These are phyloP conservation scores for Russula brevipes DNA, from an alignment of 768 basidiomycete species.

Conservation along the genomic window DNA sequence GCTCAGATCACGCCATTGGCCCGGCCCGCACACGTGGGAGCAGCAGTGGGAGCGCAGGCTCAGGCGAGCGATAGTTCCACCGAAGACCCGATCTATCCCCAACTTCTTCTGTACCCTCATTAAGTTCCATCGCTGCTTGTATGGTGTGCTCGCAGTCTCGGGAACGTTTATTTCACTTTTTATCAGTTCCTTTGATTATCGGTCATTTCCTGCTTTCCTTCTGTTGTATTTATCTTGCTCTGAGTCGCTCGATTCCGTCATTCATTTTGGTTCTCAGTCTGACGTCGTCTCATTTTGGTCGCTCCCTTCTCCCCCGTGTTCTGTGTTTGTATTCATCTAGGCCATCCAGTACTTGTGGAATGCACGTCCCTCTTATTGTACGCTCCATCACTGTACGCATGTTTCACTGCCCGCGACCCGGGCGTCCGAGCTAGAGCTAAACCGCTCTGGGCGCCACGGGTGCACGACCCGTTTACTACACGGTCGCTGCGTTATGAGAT, in stretches of 20 bases:
- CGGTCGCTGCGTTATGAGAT: background rate
- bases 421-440: constrained; percentile 15
- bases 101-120: background rate
- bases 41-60: constrained; percentile 17
- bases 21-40: constrained; percentile 24
- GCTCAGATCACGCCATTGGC: constrained; percentile 30
- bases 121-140: background rate
- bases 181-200: background rate
- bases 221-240: constrained; percentile 11
- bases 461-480: constrained; percentile 21
- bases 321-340: constrained; percentile 14
- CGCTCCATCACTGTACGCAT: no score
- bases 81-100: background rate
- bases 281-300: constrained; percentile 3
- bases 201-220: background rate
- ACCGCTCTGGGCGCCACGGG: constrained; percentile 16
- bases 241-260: background rate
- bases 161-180: constrained; percentile 1
- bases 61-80: constrained; percentile 16
- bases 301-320: background rate
- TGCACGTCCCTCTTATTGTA: constrained; percentile 1
- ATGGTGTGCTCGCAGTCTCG: background rate
- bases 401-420: constrained; percentile 3
- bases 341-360: background rate
- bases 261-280: background rate